Base-by-base conservation (phyloP, 2,329 filamentous ascomycete genomes). In the Cryoendolithus antarcticus region DNA sequence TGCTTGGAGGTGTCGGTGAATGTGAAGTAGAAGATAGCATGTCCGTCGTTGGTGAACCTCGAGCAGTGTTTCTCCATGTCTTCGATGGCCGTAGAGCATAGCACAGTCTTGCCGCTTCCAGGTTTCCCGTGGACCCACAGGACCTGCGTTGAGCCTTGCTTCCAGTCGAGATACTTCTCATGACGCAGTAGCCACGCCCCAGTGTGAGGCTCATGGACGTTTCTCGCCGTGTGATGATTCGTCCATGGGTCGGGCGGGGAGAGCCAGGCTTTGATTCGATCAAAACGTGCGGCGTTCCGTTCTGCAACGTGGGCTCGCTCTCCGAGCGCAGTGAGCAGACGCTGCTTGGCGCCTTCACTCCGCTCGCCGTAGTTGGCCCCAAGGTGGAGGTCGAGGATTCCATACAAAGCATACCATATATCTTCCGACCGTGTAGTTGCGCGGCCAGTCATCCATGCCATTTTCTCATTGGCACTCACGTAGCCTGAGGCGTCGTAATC, bases 1-100 rank as follows among this genome's bases (percentile, higher is more conserved):
- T 54, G 48, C 42, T 52, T 53, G 5, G n/a, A 6, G 11, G 40
- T 37, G 28, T 52, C 47, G 3, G 45, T 46, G 38, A 52, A 52
- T n/a, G 47, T 44, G 35, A 52, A 48, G 39, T 52, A 51, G 40
- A 48, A 52, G 21, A 47, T 19, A 1, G 42, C 47, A 28, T 40
- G 31, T 35, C 37, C 42, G 27, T 31, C 29, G 24, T 43, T 32
- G 8, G 27, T 9, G 1, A 9, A 10, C n/a, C 15, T 30, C 12
- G 37, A n/a, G 38, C 44, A 46, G 28, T 45, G 37, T 28, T 21
- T 15, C 21, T 32, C 30, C 1, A 48, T 35, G 33, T 53, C 48
- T 29, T 51, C 46, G 27, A 53, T 45, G 1, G 38, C 42, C 10
- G 44, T 46, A 7, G 47, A 53, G 39, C 41, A 51, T 6, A 39